These are phyloP conservation scores for Raffaelea albimanens DNA, from an alignment of 2,329 filamentous ascomycete genomes.

Conservation along the genomic window DNA sequence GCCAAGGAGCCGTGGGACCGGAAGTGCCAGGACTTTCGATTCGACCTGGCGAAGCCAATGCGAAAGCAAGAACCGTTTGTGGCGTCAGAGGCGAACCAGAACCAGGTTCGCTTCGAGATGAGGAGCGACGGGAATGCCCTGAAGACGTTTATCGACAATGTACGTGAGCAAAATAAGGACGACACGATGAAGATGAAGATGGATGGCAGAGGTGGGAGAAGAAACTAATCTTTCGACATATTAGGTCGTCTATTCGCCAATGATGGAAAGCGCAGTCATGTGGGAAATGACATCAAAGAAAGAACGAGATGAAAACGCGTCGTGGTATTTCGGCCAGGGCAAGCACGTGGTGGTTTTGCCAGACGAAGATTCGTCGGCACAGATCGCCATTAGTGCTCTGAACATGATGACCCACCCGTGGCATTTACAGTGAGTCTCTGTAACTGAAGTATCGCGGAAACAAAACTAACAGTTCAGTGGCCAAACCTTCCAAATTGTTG, in stretches of 20 bases:
- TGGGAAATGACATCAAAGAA: no score
- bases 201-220: no score
- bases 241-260: no score
- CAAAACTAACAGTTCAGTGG: constrained; percentile 13
- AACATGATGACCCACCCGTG: constrained; percentile 30
- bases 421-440: constrained; percentile 23
- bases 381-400: constrained; percentile 27
- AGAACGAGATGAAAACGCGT: no score
- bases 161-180: no score
- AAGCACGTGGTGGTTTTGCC: constrained; percentile 27
- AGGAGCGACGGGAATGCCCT: not conserved
- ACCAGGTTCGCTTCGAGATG: constrained; percentile 23
- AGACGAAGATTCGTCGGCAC: constrained; percentile 20
- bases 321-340: constrained; percentile 24
- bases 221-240: no score
- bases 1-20: constrained; percentile 23
- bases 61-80: constrained; percentile 18
- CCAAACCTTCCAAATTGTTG: constrained; percentile 29
- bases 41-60: constrained; percentile 23
- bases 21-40: constrained; percentile 22
- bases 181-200: no score
- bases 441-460: no score
- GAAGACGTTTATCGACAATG: constrained; percentile 1
- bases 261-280: no score
- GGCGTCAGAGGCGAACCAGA: constrained; percentile 21